Base-by-base conservation (phyloP, 176 grass and related monocot genomes). In the Avena eriantha region DNA sequence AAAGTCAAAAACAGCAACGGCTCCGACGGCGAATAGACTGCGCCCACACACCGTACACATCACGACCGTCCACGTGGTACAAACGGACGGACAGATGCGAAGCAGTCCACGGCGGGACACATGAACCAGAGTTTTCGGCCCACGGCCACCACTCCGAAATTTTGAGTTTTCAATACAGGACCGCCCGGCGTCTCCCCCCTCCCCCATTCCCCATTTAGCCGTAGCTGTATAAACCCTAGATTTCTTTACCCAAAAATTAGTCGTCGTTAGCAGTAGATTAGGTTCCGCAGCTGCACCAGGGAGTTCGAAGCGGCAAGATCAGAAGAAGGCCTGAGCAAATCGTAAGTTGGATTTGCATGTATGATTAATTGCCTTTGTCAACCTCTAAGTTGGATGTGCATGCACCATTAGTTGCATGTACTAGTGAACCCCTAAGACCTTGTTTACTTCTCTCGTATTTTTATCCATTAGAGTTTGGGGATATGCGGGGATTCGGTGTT, bases 91-190 rank as follows among this genome's bases (percentile, higher is more conserved):
- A 0, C 2, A 0, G 72, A 50, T 85, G 72, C 11, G 3, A 10
- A 2, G 3, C 9, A 5, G 56, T 76, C 71, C 82, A 76, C 24
- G 12, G 1, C 3, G 7, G 4, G n/a, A 3, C n/a, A 18, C 7
- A 13, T 53, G 72, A 29, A 77, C 83, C 83, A 13, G 8, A 59
- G 10, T 64, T 51, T 68, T 73, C 59, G 73, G 8, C 45, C 72
- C 26, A 67, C 83, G 53, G 16, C 56, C 24, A 43, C 12, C 57
- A 19, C 50, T 10, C 47, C 18, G 54, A 31, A 29, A 10, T 3
- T 79, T 78, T 22, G 80, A 90, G 75, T 72, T 86, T 84, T 76
- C 74, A 19, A 72, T 23, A 49, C 51, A 57, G 83, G 83, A 67
- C 89, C 85, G 89, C 89, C 34, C 48, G 3, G 24, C 35, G 59